phyloP scores from a whole-genome alignment of 345 rosid species.

The Boechera stricta region DNA sequence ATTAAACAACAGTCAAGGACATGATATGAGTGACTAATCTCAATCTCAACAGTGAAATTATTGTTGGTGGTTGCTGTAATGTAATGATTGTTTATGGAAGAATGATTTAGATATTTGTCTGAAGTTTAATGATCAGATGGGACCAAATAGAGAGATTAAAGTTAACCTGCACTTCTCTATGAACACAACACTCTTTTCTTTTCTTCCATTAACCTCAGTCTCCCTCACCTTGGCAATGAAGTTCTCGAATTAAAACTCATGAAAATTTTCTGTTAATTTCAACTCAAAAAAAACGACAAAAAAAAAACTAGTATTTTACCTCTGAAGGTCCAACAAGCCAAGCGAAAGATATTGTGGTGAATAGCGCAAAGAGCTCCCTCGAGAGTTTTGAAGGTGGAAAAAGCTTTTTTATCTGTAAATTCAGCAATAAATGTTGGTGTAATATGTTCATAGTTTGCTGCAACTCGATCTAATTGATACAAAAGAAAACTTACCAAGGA shows the following conservation, averaged over 20 bases:
- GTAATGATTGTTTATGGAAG: constrained; percentile 49
- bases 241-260: neutral
- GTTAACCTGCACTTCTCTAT: constrained; percentile 88
- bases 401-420: constrained; percentile 60
- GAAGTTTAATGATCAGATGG: constrained; percentile 47
- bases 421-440: constrained; percentile 5
- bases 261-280: neutral
- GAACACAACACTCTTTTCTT: constrained; percentile 81
- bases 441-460: neutral
- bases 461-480: neutral
- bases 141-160: constrained; percentile 43
- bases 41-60: constrained; percentile 1
- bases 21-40: constrained; percentile 2
- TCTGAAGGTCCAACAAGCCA: constrained; percentile 91
- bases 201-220: constrained; percentile 73
- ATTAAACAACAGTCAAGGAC: constrained; percentile 10
- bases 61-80: constrained; percentile 41
- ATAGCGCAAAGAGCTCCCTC: constrained; percentile 80
- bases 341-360: constrained; percentile 77
- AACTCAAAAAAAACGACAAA: neutral
- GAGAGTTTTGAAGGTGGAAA: constrained; percentile 66
- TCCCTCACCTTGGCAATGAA: constrained; percentile 49
- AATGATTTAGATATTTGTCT: constrained; percentile 44
- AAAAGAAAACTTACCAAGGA: constrained; percentile 50
- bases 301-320: constrained; percentile 48